Conservation (phyloP, 257 asterid species). For the Scutellaria minor region DNA sequence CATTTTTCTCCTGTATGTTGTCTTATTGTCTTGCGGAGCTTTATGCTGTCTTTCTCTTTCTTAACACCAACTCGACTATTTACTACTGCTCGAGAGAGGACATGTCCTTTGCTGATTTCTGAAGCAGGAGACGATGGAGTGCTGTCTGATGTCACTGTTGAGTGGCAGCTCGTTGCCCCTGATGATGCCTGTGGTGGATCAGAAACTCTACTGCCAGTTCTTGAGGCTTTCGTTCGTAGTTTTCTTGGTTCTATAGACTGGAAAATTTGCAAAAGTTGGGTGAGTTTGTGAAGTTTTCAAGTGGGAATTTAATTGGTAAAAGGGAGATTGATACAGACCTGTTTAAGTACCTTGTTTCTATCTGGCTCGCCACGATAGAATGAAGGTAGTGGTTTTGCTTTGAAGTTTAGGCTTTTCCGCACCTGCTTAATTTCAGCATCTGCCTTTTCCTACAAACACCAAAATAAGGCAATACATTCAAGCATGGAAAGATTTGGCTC, state of each 20-base stretch:
- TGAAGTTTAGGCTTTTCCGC: conserved; percentile 64
- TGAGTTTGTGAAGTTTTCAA: not conserved
- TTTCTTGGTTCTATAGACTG: conserved; percentile 51
- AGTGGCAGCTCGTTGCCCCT: conserved; percentile 47
- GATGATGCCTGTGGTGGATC: conserved; percentile 40
- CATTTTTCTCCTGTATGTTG: conserved; percentile 32
- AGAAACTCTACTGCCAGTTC: conserved; percentile 35
- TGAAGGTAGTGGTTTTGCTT: conserved; percentile 80
- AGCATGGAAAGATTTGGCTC: too few species aligned
- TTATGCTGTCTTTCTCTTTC: conserved; percentile 38
- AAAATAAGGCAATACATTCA: not conserved
- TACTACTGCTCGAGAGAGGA: not conserved
- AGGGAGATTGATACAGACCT: not conserved
- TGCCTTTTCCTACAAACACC: conserved; percentile 55
- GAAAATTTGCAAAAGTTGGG: conserved; percentile 4
- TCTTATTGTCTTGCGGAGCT: conserved; percentile 32
- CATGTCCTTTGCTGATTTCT: conserved; percentile 30
- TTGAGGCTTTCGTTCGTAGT: conserved; percentile 36
- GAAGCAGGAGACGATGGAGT: conserved; percentile 47
- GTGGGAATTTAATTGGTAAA: not conserved
- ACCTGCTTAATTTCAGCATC: conserved; percentile 66
- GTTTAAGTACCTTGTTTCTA: conserved; percentile 51
- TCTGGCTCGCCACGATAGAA: conserved; percentile 53
- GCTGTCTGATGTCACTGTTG: conserved; percentile 52
- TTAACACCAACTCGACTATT: conserved; percentile 31